Percentiles rank a stretch among this genome's conserved stretches.
phyloP scores from a whole-genome alignment of 768 basidiomycete species.

The Cystobasidium ongulense region DNA sequence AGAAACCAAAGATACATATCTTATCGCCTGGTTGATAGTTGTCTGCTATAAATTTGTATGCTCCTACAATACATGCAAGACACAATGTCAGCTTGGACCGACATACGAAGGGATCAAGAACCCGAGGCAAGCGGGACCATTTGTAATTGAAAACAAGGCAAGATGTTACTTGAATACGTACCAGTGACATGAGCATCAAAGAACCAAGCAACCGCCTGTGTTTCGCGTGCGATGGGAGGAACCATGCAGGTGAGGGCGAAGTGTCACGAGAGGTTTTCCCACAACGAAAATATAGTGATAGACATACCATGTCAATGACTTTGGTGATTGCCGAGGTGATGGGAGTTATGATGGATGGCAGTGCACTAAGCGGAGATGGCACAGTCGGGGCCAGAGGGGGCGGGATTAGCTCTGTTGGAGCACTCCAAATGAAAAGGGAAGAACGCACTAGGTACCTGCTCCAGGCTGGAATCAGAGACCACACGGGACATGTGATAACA shows the following conservation, averaged over 20 bases:
- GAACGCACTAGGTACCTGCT: neutral
- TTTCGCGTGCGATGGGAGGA: too few relatives aligned
- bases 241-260: neutral
- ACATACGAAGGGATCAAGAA: too few relatives aligned
- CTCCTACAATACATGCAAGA: neutral
- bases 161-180: neutral
- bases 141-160: neutral
- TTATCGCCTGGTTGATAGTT: slow-evolving; percentile 13
- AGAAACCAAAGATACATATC: slow-evolving; percentile 21
- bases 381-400: too few relatives aligned
- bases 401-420: neutral
- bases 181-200: neutral
- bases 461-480: slow-evolving; percentile 12
- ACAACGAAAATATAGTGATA: neutral
- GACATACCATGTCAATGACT: neutral
- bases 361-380: neutral
- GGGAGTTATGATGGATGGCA: slow-evolving; percentile 16
- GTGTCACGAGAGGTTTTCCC: neutral
- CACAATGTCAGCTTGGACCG: too few relatives aligned
- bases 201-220: slow-evolving; percentile 11
- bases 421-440: neutral
- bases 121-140: neutral
- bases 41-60: slow-evolving; percentile 6
- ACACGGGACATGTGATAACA: too few relatives aligned
- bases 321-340: neutral